Evolutionary conservation across 805 yeast genomes (phyloP).

Genomic region (Metschnikowia borealis): DNA sequence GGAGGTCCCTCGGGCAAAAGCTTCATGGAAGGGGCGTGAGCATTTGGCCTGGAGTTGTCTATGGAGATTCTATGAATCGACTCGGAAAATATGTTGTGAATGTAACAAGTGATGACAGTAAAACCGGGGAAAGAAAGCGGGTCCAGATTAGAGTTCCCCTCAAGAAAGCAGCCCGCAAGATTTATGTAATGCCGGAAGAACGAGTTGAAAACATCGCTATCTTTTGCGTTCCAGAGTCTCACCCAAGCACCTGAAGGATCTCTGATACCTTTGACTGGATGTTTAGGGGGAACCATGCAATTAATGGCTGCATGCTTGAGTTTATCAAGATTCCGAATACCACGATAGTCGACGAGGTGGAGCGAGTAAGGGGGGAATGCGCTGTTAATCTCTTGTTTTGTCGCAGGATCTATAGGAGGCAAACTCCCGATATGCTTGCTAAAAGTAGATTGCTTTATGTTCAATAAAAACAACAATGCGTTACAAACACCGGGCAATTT

Average conservation of each 20-base stretch:
- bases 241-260: conserved; percentile 65
- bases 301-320: conserved; percentile 28
- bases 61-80: conserved; percentile 21
- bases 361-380: conserved; percentile 30
- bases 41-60: conserved; percentile 1
- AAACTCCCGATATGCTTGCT: conserved; percentile 19
- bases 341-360: conserved; percentile 30
- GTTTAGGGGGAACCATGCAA: conserved; percentile 37
- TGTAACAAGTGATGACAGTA: conserved; percentile 41
- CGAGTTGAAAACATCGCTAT: conserved; percentile 55
- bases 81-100: conserved; percentile 39
- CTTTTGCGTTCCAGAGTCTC: conserved; percentile 53
- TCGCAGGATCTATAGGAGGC: conserved; percentile 1
- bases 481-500: conserved; percentile 52
- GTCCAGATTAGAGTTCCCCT: conserved; percentile 1
- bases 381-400: conserved; percentile 3
- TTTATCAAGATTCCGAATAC: conserved; percentile 29
- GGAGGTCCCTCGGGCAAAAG: neutral
- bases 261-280: conserved; percentile 45
- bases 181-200: conserved; percentile 56
- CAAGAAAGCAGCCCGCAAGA: conserved; percentile 18
- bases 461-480: conserved; percentile 53
- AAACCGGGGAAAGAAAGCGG: conserved; percentile 38
- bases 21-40: conserved; percentile 3
- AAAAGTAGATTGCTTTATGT: conserved; percentile 47